These are phyloP conservation scores for Cryoendolithus antarcticus DNA, from an alignment of 2,329 filamentous ascomycete genomes.

Conservation along the genomic window DNA sequence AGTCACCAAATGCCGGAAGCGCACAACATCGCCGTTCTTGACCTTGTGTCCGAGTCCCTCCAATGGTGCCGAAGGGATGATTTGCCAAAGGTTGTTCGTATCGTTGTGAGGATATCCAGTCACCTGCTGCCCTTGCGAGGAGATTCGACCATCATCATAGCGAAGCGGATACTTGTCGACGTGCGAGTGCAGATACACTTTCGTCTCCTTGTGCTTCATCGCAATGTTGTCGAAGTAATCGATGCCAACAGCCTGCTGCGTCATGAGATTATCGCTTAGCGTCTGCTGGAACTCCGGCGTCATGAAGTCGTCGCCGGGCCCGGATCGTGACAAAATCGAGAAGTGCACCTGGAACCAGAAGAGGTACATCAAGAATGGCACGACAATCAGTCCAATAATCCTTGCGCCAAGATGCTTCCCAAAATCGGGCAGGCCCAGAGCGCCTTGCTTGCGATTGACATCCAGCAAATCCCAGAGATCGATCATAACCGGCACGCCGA, in stretches of 20 bases:
- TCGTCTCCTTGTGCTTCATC: slow-evolving; percentile 93
- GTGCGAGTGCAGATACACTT: slow-evolving; percentile 91
- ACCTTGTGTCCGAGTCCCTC: slow-evolving; percentile 53
- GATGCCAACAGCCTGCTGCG: slow-evolving; percentile 71
- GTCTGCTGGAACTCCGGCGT: slow-evolving; percentile 96
- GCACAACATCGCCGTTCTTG: slow-evolving; percentile 72
- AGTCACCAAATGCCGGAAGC: slow-evolving; percentile 76
- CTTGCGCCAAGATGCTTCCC: slow-evolving; percentile 83
- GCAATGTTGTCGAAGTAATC: slow-evolving; percentile 83
- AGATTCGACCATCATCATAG: slow-evolving; percentile 94
- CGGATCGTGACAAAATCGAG: slow-evolving; percentile 72
- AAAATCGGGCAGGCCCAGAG: slow-evolving; percentile 69
- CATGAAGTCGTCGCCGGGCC: slow-evolving; percentile 98
- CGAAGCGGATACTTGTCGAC: slow-evolving; percentile 77
- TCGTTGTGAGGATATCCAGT: slow-evolving; percentile 97
- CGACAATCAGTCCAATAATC: slow-evolving; percentile 69
- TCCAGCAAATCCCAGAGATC: slow-evolving; percentile 93
- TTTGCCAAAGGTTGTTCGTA: slow-evolving; percentile 97
- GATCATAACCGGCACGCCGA: slow-evolving; percentile 84
- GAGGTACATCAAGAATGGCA: slow-evolving; percentile 94
- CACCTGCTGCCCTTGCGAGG: slow-evolving; percentile 91
- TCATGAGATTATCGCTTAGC: slow-evolving; percentile 85
- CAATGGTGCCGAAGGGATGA: slow-evolving; percentile 53
- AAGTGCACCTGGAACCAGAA: slow-evolving; percentile 99
- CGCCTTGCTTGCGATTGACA: slow-evolving; percentile 69